A percentile compares a stretch with the other conserved stretches of the same genome.
phyloP scores from a whole-genome alignment of 139 green algal species.

The Tetraselmis chui region DNA sequence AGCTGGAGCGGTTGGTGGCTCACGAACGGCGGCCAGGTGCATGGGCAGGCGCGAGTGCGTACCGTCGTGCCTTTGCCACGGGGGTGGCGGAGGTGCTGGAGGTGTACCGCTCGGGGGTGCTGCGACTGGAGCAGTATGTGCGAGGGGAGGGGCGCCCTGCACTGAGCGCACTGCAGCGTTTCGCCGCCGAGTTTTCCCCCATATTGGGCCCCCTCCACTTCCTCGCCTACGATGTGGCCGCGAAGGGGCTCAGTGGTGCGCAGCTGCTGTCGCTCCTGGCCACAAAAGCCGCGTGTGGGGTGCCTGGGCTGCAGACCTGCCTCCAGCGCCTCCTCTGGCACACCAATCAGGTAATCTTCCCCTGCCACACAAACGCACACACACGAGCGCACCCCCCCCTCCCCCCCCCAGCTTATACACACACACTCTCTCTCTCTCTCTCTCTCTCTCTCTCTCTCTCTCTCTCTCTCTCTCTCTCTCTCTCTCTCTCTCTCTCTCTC shows the following conservation, averaged over 20 bases:
- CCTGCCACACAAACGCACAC: no score
- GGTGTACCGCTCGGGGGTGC: conserved; percentile 62
- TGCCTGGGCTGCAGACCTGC: conserved; percentile 60
- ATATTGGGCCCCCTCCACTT: conserved; percentile 28
- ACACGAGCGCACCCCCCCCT: neutral
- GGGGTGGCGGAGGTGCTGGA: conserved; percentile 57
- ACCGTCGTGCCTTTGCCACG: neutral
- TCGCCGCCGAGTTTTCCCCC: conserved; percentile 46
- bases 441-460: no score
- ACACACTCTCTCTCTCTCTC: no score
- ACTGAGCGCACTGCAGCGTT: conserved; percentile 52
- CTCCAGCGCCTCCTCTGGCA: conserved; percentile 76
- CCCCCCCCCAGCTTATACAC: neutral
- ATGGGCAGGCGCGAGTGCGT: neutral
- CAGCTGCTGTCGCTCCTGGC: conserved; percentile 53
- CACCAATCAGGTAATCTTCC: conserved; percentile 75
- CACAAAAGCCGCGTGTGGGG: conserved; percentile 36
- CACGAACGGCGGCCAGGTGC: conserved; percentile 15
- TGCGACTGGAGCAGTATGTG: conserved; percentile 59
- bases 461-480: no score
- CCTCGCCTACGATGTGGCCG: conserved; percentile 42
- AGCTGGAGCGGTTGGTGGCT: conserved; percentile 56
- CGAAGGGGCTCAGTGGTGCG: conserved; percentile 23
- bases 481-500: no score
- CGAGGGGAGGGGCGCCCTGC: conserved; percentile 15